Evolutionary conservation across 2,329 filamentous ascomycete genomes (phyloP).

Genomic region (Sporothrix curviconia): DNA sequence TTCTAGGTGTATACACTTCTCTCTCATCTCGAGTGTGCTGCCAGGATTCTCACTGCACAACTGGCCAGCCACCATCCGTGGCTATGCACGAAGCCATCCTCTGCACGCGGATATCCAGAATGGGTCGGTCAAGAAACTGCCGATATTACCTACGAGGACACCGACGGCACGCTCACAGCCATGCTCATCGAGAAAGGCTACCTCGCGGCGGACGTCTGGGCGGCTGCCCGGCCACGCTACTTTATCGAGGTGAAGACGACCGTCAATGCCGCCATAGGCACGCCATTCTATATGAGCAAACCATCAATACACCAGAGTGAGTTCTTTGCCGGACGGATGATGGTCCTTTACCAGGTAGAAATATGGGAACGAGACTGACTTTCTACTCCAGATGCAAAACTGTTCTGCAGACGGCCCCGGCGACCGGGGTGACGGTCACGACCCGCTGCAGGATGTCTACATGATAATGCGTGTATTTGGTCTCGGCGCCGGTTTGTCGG

Average conservation of each 20-base stretch:
- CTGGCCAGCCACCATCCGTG: conserved; percentile 44
- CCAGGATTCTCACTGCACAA: conserved; percentile 32
- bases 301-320: conserved; percentile 36
- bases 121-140: conserved; percentile 40
- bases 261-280: conserved; percentile 26
- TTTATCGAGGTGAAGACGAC: conserved; percentile 49
- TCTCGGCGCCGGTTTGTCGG: background rate
- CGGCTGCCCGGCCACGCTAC: conserved; percentile 30
- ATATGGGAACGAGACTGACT: background rate
- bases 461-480: conserved; percentile 7
- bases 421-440: background rate
- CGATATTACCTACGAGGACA: conserved; percentile 41
- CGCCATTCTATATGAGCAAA: conserved; percentile 43
- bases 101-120: conserved; percentile 33
- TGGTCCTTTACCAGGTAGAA: no score
- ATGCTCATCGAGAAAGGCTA: conserved; percentile 31
- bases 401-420: background rate
- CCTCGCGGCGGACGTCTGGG: conserved; percentile 25
- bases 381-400: conserved; percentile 5
- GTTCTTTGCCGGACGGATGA: no score
- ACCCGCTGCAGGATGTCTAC: background rate
- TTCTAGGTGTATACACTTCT: conserved; percentile 1
- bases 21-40: background rate
- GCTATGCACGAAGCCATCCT: conserved; percentile 32
- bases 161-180: conserved; percentile 27